Evolutionary conservation across 2,329 filamentous ascomycete species (phyloP), one percentile per base, ranked within the genome.

Genomic region (Fusarium neocosmosporiellum): DNA sequence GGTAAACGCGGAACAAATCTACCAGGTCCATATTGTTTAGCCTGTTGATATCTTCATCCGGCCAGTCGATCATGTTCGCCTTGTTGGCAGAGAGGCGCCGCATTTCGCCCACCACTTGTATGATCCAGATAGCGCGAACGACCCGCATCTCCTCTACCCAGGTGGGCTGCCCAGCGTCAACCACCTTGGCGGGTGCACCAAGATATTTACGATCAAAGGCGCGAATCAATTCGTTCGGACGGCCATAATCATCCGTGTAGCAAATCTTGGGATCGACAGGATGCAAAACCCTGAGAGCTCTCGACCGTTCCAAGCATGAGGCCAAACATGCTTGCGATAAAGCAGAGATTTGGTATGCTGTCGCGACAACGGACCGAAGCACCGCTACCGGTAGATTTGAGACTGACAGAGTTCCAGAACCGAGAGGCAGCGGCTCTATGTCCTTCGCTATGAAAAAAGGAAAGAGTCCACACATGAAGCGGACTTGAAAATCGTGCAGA

Each of bases 121-220:
- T 57, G 4, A 60, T 11, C 75, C 72, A 77, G 7, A 76, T 29
- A 31, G 72, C 73, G 7, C 75, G 73, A 11, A 66, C 20, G 33
- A 27, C 75, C 20, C 75, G 71, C 73, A 77, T 77, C 24, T 75
- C 73, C 33, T 77, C 75, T 2, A 75, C 65, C 73, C 73, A 76
- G 24, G 37, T 72, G 0, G 75, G 75, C 8, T 72, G 65, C 5
- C 68, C 69, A 9, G 34, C 43, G 43, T 70, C 63, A 8, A 60
- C 24, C 20, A 70, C 43, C 13, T 59, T 59, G 2, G n/a, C 59
- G 13, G 65, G 67, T 10, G 24, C 61, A 7, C 67, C 58, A 2
- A 11, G 9, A 24, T 65, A 71, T 7, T 54, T 46, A 8, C 36
- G 60, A 57, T 70, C 64, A 63, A 70, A 75, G 2, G 65, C 43